These are phyloP conservation scores for Fraxinus nigra DNA, from an alignment of 305 asterid genomes.

Conservation along the genomic window DNA sequence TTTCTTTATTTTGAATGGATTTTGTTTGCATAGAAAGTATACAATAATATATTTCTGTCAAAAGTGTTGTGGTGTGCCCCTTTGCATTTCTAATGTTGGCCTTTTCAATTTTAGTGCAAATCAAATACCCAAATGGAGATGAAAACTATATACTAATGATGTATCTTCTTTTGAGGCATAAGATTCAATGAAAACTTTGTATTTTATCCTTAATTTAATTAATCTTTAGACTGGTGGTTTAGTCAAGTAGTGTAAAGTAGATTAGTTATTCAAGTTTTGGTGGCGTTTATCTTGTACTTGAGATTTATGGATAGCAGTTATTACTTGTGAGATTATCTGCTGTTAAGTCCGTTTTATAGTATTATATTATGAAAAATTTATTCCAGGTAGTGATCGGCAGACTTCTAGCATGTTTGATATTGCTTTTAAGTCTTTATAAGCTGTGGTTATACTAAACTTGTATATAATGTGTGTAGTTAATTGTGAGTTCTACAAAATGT, in stretches of 20 bases:
- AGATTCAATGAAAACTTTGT: neutral
- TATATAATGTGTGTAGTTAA: neutral
- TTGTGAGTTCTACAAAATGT: neutral
- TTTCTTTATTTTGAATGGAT: neutral
- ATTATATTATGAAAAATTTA: neutral
- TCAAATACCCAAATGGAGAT: neutral
- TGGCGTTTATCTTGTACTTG: neutral
- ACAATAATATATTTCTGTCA: neutral
- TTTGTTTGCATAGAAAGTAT: neutral
- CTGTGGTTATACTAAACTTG: neutral
- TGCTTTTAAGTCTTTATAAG: neutral
- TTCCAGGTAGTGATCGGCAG: neutral
- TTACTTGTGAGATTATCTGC: neutral
- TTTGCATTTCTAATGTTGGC: neutral
- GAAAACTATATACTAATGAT: neutral
- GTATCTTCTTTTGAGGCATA: neutral
- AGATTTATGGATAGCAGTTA: neutral
- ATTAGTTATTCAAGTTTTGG: neutral
- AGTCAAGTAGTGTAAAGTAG: neutral
- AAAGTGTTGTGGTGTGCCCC: constrained; percentile 4
- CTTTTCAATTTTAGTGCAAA: neutral
- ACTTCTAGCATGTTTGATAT: neutral
- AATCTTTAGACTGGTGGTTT: neutral
- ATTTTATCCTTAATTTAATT: neutral
- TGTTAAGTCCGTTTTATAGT: neutral